Percentiles rank a stretch among this genome's conserved stretches.
These are phyloP conservation scores for Cladophialophora exuberans DNA, from an alignment of 2,329 filamentous ascomycete genomes.

Conservation along the genomic window DNA sequence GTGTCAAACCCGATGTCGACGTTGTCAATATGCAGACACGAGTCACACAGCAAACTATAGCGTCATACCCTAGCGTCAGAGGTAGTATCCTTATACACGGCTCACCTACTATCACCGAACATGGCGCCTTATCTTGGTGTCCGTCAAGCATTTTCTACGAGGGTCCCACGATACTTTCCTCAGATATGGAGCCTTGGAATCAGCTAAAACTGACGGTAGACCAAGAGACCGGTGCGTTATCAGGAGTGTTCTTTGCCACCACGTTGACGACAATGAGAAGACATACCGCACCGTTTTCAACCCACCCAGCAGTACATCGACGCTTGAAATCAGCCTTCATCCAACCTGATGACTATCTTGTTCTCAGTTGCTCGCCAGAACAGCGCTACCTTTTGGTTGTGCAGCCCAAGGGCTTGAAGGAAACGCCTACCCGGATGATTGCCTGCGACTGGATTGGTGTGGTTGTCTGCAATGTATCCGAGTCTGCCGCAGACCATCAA, in stretches of 20 bases:
- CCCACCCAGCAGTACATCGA: background rate
- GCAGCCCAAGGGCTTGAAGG: background rate
- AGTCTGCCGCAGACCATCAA: background rate
- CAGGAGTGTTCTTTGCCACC: background rate
- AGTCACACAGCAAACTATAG: constrained; percentile 2
- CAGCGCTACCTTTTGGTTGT: background rate
- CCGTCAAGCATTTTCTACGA: constrained; percentile 1
- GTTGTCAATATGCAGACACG: constrained; percentile 8
- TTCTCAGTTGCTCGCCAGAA: background rate
- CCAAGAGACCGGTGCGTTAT: background rate
- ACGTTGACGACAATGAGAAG: background rate
- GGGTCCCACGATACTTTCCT: background rate
- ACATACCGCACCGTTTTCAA: background rate
- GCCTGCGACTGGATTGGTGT: background rate
- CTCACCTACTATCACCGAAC: background rate
- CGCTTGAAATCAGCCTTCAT: background rate
- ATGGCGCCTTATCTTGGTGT: constrained; percentile 4
- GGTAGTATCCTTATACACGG: constrained; percentile 1
- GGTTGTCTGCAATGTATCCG: background rate
- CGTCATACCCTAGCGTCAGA: background rate
- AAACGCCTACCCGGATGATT: background rate
- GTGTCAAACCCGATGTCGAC: constrained; percentile 4
- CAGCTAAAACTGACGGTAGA: background rate
- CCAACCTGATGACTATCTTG: background rate
- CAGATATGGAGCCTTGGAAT: background rate